Evolutionary conservation across 164 flowering plant genomes (phyloP).

Genomic region (Cinnamomum micranthum): DNA sequence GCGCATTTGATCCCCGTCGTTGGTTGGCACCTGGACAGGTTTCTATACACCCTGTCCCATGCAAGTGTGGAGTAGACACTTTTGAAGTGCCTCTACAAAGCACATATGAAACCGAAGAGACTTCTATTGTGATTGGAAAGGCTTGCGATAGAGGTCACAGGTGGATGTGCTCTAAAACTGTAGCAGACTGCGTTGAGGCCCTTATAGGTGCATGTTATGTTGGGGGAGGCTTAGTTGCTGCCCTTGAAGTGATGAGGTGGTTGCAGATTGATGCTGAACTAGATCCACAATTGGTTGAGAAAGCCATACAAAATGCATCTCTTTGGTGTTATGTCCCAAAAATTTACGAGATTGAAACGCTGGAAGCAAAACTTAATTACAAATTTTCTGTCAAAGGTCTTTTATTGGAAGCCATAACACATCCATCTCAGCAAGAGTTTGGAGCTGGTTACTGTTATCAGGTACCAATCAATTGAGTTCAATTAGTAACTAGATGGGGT

Average conservation of each 20-base stretch:
- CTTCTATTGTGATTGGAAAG: constrained; percentile 50
- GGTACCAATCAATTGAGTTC: constrained; percentile 34
- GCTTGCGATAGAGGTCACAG: constrained; percentile 83
- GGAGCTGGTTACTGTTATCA: constrained; percentile 67
- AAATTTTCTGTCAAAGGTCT: constrained; percentile 63
- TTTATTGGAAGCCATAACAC: constrained; percentile 80
- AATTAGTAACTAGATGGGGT: background rate
- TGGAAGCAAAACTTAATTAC: constrained; percentile 68
- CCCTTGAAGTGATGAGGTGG: constrained; percentile 76
- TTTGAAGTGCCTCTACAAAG: constrained; percentile 64
- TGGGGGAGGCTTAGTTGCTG: constrained; percentile 68
- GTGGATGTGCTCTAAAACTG: constrained; percentile 87
- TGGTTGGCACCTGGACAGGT: constrained; percentile 95
- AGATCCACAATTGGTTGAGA: constrained; percentile 40
- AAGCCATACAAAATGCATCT: constrained; percentile 51
- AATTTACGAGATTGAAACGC: constrained; percentile 31
- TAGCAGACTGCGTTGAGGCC: constrained; percentile 92
- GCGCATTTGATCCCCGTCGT: constrained; percentile 85
- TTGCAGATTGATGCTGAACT: constrained; percentile 54
- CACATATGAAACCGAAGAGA: constrained; percentile 42
- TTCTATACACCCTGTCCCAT: constrained; percentile 50
- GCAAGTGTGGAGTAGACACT: constrained; percentile 65
- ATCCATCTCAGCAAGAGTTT: constrained; percentile 55
- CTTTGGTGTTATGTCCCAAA: constrained; percentile 39
- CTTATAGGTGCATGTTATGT: constrained; percentile 86